phyloP scores from a whole-genome alignment of 768 basidiomycete genomes.

The Suillus variegatus region DNA sequence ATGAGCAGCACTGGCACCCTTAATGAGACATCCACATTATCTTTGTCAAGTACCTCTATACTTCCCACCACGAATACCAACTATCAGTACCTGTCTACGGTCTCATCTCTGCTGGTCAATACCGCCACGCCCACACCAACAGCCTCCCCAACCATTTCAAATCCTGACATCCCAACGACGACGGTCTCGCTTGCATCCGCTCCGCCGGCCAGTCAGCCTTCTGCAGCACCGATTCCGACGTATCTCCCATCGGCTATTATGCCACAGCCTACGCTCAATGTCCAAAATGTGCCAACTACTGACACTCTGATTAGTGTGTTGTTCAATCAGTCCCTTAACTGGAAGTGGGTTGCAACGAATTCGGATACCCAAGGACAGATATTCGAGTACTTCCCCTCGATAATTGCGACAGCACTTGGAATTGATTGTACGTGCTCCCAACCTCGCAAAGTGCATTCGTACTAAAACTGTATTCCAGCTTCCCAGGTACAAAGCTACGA shows the following conservation, averaged over 20 bases:
- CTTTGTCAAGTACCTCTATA: constrained; percentile 16
- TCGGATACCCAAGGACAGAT: constrained; percentile 70
- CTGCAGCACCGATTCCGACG: constrained; percentile 48
- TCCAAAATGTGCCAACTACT: constrained; percentile 33
- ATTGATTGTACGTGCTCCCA: constrained; percentile 38
- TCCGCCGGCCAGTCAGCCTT: constrained; percentile 27
- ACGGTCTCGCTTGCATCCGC: constrained; percentile 25
- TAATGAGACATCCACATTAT: constrained; percentile 1
- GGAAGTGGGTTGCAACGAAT: constrained; percentile 66
- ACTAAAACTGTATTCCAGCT: constrained; percentile 34
- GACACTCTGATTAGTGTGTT: constrained; percentile 63
- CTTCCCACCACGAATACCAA: constrained; percentile 26
- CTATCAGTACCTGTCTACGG: constrained; percentile 36
- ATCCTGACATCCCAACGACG: constrained; percentile 41
- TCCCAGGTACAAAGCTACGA: constrained; percentile 50
- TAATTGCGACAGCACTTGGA: constrained; percentile 47
- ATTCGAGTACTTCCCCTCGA: constrained; percentile 65
- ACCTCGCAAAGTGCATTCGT: constrained; percentile 22
- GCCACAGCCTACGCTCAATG: constrained; percentile 35
- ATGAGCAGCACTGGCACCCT: constrained; percentile 13
- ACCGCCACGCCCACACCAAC: constrained; percentile 21
- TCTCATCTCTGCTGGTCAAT: constrained; percentile 35
- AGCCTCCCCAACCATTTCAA: constrained; percentile 25
- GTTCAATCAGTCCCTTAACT: constrained; percentile 61
- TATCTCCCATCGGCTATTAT: constrained; percentile 63